Evolutionary conservation across 768 basidiomycete genomes (phyloP), one percentile per base, ranked within the genome.

Genomic region (Kwoniella sp.): DNA sequence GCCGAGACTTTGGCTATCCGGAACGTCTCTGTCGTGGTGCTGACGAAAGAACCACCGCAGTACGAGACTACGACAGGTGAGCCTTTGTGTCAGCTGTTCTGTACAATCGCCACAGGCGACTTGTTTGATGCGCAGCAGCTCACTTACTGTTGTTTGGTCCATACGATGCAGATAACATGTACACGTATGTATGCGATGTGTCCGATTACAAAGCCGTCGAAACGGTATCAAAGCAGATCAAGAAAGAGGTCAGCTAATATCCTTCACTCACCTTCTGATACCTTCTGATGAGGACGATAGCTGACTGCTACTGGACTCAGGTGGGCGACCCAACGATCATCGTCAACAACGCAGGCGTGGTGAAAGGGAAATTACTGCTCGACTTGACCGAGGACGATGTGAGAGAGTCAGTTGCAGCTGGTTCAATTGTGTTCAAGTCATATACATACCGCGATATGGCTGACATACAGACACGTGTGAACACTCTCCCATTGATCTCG

Each of bases 321-420:
- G 84, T 95, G 58, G 94, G 92, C 2, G 85, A 90, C 64, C 91
- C 91, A 0, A 96, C 96, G 0, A 85, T 97, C 41, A 82, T 99
- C 25, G 84, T 99, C 72, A 98, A 97, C 82, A 97, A 95, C 76
- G 96, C 95, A 0, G 96, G 94, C 22, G 88, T 96, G 63, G 91
- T 90, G 26, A 91, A 93, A 81, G 93, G 93, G 26, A 94, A 93
- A 73, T 82, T 88, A 1, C 82, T 99, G 31, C 82, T 94, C 13
- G 93, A 97, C 73, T 83, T 96, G 63, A 83, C 81, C 1, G 85
- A 89, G 4, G 85, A 87, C 58, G 95, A 99, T 73, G 81, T 98
- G 51, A 82, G 86, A 69, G 88, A 93, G 95, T 96, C 66, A 67
- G 84, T 73, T 65, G 31, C 79, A n/a, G n/a, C n/a, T n/a, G n/a